Base-by-base conservation (phyloP, 225 moss, liverwort and hornwort species). In the Pseudisothecium myosuroides region DNA sequence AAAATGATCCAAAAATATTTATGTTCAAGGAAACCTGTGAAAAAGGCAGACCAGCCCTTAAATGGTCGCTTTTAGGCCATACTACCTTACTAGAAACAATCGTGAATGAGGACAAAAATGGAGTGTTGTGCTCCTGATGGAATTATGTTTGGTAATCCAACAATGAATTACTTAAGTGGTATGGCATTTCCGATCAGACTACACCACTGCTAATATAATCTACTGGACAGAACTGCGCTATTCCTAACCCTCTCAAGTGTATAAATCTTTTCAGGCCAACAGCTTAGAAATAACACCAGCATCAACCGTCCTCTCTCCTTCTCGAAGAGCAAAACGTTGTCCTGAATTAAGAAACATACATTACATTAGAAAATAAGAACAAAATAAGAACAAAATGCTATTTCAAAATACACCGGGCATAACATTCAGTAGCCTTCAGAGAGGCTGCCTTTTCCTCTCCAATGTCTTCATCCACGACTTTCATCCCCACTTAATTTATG, bases 231-330 rank as follows among this genome's bases (percentile, higher is more conserved):
- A 85, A 52, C 32, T 90, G 77, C 36, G 64, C 63, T 63, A 86
- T 67, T 88, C 37, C 83, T 67, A 83, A 84, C 54, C 75, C 79
- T 86, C 24, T 71, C 66, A 59, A 88, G 26, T 19, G 50, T 34
- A 47, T 63, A 43, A 62, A 54, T 60, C 83, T 37, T 92, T 80
- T 91, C 80, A 96, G 13, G 87, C 88, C 76, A 98, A 82, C 29
- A 98, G 93, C 93, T 97, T 98, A 58, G 98, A 96, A 78, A 97
- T 96, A 62, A 98, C 98, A 59, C 98, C 98, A 37, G 96, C 97
- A 89, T 96, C 98, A 2, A 98, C 97, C 54, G 96, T 98, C 91
- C 95, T 94, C n/a, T 97, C 98, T 93, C 98, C 98, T 90, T 97
- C 97, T 88, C 97, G 90, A 76, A 98, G 95, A 41, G 96, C 97